A percentile compares a stretch with the other conserved stretches of the same genome.
These are phyloP conservation scores for Erysimum cheiri DNA, from an alignment of 441 rosid genomes.

Conservation along the genomic window DNA sequence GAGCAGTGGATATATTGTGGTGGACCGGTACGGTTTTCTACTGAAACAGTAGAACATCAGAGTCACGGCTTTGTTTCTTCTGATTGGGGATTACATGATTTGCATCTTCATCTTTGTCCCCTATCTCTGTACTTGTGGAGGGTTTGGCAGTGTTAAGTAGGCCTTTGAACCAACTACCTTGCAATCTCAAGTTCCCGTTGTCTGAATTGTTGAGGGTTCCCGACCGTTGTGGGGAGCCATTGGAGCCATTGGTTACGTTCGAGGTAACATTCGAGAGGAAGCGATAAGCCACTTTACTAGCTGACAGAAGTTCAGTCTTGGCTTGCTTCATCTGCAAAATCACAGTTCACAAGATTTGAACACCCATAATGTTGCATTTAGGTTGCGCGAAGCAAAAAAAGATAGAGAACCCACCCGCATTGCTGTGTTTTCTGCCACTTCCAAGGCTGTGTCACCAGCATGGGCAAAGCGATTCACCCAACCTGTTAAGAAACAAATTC, in stretches of 20 bases:
- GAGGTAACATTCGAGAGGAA: slow-evolving; percentile 53
- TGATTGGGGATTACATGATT: slow-evolving; percentile 24
- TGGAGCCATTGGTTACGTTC: slow-evolving; percentile 42
- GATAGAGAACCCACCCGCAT: slow-evolving; percentile 61
- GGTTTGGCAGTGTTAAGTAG: slow-evolving; percentile 78
- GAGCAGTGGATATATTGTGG: slow-evolving; percentile 19
- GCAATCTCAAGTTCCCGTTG: slow-evolving; percentile 62
- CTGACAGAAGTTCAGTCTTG: slow-evolving; percentile 90
- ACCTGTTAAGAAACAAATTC: slow-evolving; percentile 53
- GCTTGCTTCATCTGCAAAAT: slow-evolving; percentile 87
- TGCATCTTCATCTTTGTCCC: slow-evolving; percentile 41
- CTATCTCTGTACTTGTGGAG: slow-evolving; percentile 61
- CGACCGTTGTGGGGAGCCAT: slow-evolving; percentile 34
- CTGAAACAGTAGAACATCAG: slow-evolving; percentile 33
- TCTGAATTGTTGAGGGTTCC: slow-evolving; percentile 30
- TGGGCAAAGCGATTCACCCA: slow-evolving; percentile 99
- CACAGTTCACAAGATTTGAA: slow-evolving; percentile 27
- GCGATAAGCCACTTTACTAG: slow-evolving; percentile 96
- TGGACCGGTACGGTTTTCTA: slow-evolving; percentile 13
- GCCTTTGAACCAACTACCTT: slow-evolving; percentile 86
- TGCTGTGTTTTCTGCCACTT: slow-evolving; percentile 94
- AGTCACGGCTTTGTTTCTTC: slow-evolving; percentile 34
- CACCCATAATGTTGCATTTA: not conserved
- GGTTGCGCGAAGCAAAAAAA: slow-evolving; percentile 2
- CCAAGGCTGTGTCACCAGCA: slow-evolving; percentile 95